Percentiles rank a stretch among this genome's conserved stretches.
These are phyloP conservation scores for Parafenestella ontariensis DNA, from an alignment of 2,329 filamentous ascomycete species.

Conservation along the genomic window DNA sequence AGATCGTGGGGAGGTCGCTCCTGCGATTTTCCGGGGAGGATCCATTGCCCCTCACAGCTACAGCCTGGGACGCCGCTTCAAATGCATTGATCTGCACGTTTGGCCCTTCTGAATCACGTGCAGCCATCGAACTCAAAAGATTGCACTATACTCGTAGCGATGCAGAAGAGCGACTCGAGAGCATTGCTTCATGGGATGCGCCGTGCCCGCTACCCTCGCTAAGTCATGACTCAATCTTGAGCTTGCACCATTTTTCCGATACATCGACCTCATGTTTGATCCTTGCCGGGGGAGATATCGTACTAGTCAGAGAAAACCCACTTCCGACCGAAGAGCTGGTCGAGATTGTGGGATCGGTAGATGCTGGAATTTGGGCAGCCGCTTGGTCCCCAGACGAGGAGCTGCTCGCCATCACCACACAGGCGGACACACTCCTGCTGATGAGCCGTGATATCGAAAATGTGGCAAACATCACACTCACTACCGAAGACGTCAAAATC, in stretches of 20 bases:
- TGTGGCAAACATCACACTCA: conserved; percentile 76
- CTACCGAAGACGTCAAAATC: conserved; percentile 77
- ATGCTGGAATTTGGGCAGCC: conserved; percentile 87
- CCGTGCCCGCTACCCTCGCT: conserved; percentile 80
- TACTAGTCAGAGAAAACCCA: conserved; percentile 79
- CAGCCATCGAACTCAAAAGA: conserved; percentile 75
- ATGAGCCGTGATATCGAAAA: conserved; percentile 94
- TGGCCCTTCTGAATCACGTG: conserved; percentile 75
- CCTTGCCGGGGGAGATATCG: conserved; percentile 87
- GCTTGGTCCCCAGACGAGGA: conserved; percentile 97
- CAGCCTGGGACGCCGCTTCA: conserved; percentile 83
- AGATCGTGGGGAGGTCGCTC: conserved; percentile 72
- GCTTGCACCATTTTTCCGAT: conserved; percentile 85
- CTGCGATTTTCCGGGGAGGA: conserved; percentile 64
- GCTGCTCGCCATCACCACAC: conserved; percentile 81
- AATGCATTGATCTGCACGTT: conserved; percentile 83
- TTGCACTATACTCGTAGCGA: conserved; percentile 53
- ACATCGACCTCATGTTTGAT: conserved; percentile 79
- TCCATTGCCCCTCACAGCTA: conserved; percentile 71
- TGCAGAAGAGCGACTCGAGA: conserved; percentile 47
- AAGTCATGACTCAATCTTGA: conserved; percentile 75
- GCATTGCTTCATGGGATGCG: conserved; percentile 87
- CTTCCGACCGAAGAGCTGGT: conserved; percentile 75
- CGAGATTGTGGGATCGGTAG: conserved; percentile 93
- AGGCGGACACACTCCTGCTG: conserved; percentile 79